Base-by-base conservation (phyloP, 2,329 filamentous ascomycete genomes). In the Clonostachys rhizophaga region DNA sequence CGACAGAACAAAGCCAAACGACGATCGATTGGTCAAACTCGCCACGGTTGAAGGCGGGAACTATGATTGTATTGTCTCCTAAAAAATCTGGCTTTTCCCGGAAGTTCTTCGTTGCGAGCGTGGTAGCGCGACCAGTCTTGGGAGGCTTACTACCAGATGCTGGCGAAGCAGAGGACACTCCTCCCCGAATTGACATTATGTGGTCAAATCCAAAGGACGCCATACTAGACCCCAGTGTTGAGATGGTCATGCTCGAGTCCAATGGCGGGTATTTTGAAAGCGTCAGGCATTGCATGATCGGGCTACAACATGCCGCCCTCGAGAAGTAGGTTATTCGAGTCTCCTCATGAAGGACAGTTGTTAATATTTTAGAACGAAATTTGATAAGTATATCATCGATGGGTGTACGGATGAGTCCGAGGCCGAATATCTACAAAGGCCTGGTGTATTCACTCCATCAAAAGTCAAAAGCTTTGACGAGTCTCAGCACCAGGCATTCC, bases 181-280 rank as follows among this genome's bases (percentile, higher is more conserved):
- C 87, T 1, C 86, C 88, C 0, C 77, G 84, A 34, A 76, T 96
- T 14, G 89, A 96, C 53, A 69, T 96, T 1, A 85, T 86, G 57
- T 91, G 90, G 69, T 78, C 79, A 1, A 64, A 76, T 8, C 57
- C 72, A 0, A 68, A 79, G 4, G 79, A 91, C 20, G 69, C 83
- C 0, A 50, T 76, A 4, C 71, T 95, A 43, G 86, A 96, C 56
- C 83, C 89, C 0, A 75, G 78, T 14, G 64, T 78, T 34, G 82
- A 87, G 55, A 84, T 84, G 62, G 65, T 91, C 11, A 95, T 96
- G 88, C 68, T 96, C 0, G 89, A 96, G 58, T 77, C 86, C 2
- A 78, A 84, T 4, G 64, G 66, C 0, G 84, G 87, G 1, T 95
- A 91, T 59, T 96, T 82, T 52, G 91, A 96, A 62, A 81, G 87